A percentile compares a stretch with the other conserved stretches of the same genome.
Conservation (phyloP, 2,329 filamentous ascomycete species). For the Apiospora sp. region DNA sequence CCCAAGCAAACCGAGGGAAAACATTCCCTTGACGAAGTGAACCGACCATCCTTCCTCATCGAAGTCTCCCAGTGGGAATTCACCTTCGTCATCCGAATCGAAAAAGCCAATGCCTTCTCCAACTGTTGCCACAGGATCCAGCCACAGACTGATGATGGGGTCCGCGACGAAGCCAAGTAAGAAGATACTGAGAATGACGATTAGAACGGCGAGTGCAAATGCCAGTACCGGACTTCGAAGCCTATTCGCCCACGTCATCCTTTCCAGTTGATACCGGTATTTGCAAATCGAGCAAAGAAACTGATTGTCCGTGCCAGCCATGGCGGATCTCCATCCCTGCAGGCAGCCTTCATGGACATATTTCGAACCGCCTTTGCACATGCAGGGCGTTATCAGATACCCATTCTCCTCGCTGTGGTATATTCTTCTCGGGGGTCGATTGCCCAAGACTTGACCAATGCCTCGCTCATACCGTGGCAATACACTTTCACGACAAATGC, state of each 20-base stretch:
- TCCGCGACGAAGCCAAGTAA: constrained; percentile 90
- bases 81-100: constrained; percentile 50
- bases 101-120: constrained; percentile 47
- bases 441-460: constrained; percentile 8
- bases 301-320: constrained; percentile 76
- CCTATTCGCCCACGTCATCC: constrained; percentile 77
- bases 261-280: constrained; percentile 81
- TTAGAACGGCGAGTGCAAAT: constrained; percentile 72
- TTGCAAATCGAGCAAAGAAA: constrained; percentile 79
- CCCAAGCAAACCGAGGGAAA: constrained; percentile 87
- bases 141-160: constrained; percentile 87
- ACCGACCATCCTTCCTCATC: constrained; percentile 69
- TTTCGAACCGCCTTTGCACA: constrained; percentile 90
- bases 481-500: constrained; percentile 18
- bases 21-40: constrained; percentile 89
- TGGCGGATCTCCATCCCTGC: constrained; percentile 79
- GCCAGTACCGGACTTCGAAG: constrained; percentile 73
- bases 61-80: constrained; percentile 22
- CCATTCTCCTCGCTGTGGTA: constrained; percentile 82
- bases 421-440: constrained; percentile 26
- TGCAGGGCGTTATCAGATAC: constrained; percentile 86
- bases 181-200: constrained; percentile 79
- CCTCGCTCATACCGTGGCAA: constrained; percentile 8
- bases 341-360: constrained; percentile 95
- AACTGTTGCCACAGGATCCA: constrained; percentile 76